Conservation (phyloP, 2,329 filamentous ascomycete genomes). For the Leptoxyphium fumago region DNA sequence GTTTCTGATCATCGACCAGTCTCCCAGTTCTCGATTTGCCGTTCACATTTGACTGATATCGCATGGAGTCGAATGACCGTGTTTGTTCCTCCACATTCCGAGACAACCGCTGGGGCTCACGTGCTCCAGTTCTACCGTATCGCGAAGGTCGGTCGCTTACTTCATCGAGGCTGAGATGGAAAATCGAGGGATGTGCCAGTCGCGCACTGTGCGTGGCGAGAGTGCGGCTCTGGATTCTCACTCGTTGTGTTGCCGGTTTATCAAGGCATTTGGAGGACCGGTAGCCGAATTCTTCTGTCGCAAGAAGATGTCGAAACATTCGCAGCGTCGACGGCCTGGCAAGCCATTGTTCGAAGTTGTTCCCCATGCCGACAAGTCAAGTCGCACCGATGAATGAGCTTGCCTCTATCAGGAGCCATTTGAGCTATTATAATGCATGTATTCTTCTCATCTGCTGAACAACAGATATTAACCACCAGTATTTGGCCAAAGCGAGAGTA, state of each 20-base stretch:
- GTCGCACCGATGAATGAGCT: conserved; percentile 5
- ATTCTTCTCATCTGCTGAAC: not conserved
- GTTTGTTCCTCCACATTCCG: not conserved
- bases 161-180: too few species aligned
- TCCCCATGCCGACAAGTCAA: conserved; percentile 24
- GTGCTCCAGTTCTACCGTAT: too few species aligned
- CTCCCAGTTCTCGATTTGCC: conserved; percentile 6
- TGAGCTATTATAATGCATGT: conserved; percentile 7
- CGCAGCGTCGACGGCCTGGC: conserved; percentile 28
- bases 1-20: conserved; percentile 19
- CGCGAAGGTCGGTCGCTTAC: too few species aligned
- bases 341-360: conserved; percentile 30
- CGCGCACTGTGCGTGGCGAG: too few species aligned
- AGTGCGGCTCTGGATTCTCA: too few species aligned
- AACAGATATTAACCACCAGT: too few species aligned
- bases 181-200: too few species aligned
- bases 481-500: too few species aligned
- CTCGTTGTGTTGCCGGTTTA: too few species aligned
- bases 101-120: too few species aligned
- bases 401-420: conserved; percentile 22
- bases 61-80: conserved; percentile 8
- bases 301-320: conserved; percentile 21
- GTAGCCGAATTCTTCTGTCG: conserved; percentile 3
- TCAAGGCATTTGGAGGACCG: too few species aligned
- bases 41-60: conserved; percentile 19